Percentiles rank a stretch among this genome's conserved stretches.
Conservation (phyloP, 148 eudicot species). For the Fagopyrum tataricum region DNA sequence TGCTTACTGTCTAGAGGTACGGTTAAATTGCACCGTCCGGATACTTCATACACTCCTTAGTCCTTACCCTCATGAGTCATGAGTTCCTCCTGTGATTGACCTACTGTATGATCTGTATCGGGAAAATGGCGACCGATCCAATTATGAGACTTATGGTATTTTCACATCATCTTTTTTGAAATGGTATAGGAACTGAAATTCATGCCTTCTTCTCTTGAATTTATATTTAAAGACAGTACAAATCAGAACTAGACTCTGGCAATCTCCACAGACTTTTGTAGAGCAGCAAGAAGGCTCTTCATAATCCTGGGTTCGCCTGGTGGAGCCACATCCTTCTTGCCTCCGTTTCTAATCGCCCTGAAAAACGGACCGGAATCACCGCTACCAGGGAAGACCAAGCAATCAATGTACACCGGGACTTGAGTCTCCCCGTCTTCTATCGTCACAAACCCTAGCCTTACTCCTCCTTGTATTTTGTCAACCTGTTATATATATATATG, state of each 20-base stretch:
- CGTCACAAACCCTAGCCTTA: constrained; percentile 68
- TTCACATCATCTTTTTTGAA: neutral
- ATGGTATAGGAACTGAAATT: neutral
- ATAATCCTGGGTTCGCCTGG: constrained; percentile 92
- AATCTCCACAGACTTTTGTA: constrained; percentile 56
- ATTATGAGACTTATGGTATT: neutral
- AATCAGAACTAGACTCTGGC: constrained; percentile 28
- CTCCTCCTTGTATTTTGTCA: constrained; percentile 86
- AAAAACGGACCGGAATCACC: constrained; percentile 42
- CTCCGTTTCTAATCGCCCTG: constrained; percentile 70
- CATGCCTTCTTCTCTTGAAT: neutral
- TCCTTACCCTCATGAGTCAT: too few species aligned
- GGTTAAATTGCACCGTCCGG: too few species aligned
- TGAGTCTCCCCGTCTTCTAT: constrained; percentile 54
- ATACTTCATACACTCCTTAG: too few species aligned
- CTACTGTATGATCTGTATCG: too few species aligned
- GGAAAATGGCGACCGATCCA: too few species aligned
- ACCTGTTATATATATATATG: constrained; percentile 33
- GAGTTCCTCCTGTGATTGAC: too few species aligned
- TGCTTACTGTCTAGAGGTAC: too few species aligned
- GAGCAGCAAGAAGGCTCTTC: constrained; percentile 73
- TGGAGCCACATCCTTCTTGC: constrained; percentile 42
- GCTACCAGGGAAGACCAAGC: constrained; percentile 51
- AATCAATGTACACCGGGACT: constrained; percentile 66
- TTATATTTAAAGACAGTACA: neutral